Base-by-base conservation (phyloP, 1,284 basidiomycete genomes). In the Coriolopsis trogii region DNA sequence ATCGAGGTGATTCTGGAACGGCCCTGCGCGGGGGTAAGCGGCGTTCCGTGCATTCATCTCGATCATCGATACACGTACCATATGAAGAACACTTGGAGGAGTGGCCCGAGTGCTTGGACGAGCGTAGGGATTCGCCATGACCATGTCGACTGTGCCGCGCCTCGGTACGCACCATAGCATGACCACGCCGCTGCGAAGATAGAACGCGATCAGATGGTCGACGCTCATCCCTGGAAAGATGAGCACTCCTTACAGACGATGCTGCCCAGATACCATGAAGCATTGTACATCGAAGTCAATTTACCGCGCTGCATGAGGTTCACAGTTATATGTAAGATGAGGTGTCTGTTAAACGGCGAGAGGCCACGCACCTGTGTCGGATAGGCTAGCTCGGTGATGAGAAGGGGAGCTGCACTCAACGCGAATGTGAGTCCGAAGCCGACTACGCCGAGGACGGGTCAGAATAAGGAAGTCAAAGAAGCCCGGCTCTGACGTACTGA, bases 361-460 rank as follows among this genome's bases (percentile, higher is more conserved):
- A 46, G 5, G 24, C 16, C 25, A 42, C 73, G 54, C 55, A 82
- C 81, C 62, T 86, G 85, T 9, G 85, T 86, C 21, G 85, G 88
- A 70, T 89, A 89, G 6, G 86, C 79, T 9, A 89, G 69, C 68
- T 90, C 88, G 36, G 84, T 81, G 47, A 89, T 78, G 28, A 89
- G 71, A 37, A 87, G 68, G 3, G 86, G 86, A 1, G 80, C 80
- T 8, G 84, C 79, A 58, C 82, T 87, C 38, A 77, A 68, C 46
- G 79, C 80, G 61, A 87, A 82, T 2, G 79, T 73, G 16, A 86
- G 73, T n/a, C 85, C 85, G 57, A 84, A 73, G 1, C 85, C 85
- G 54, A 86, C 85, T 86, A 43, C 26, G 38, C 56, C 23, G 33
- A 26, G 37, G n/a, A 20, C 49, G 40, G 40, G 20, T 20, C 38